A percentile compares a stretch with the other conserved stretches of the same genome.
Conservation (phyloP, 768 basidiomycete genomes). For the Pleurotus salmoneostramineus region DNA sequence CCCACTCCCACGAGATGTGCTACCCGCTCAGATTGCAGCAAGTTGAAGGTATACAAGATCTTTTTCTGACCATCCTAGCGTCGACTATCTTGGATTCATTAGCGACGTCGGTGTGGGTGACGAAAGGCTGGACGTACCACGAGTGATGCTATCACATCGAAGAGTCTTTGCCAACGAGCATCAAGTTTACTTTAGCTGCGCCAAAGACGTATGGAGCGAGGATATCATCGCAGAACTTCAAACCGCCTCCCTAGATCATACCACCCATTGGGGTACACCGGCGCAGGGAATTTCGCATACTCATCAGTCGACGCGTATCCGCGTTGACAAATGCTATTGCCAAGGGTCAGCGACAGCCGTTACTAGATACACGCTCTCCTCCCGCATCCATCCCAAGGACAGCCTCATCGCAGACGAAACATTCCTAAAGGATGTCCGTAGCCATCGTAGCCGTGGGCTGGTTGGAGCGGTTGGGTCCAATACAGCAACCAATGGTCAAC, state of each 20-base stretch:
- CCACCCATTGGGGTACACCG: neutral
- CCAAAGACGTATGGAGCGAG: neutral
- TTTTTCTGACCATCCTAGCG: neutral
- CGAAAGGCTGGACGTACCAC: neutral
- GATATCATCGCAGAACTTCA: neutral
- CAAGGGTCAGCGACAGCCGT: no score
- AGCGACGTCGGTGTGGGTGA: neutral
- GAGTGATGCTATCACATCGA: neutral
- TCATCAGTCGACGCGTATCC: neutral
- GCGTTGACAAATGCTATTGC: neutral
- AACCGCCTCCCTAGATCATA: neutral
- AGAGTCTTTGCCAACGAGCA: neutral
- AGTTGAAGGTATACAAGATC: neutral
- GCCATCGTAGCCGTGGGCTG: slow-evolving; percentile 1
- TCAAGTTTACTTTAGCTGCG: neutral
- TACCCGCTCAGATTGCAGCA: neutral
- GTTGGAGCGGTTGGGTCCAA: neutral
- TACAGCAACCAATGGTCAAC: neutral
- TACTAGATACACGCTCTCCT: no score
- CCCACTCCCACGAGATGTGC: no score
- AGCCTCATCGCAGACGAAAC: neutral
- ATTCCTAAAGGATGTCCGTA: neutral
- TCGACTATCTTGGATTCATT: neutral
- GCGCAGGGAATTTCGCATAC: neutral
- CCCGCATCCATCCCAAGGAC: neutral